Conservation (phyloP, 192 early-diverging fungal genomes). For the Piromyces finnis region DNA sequence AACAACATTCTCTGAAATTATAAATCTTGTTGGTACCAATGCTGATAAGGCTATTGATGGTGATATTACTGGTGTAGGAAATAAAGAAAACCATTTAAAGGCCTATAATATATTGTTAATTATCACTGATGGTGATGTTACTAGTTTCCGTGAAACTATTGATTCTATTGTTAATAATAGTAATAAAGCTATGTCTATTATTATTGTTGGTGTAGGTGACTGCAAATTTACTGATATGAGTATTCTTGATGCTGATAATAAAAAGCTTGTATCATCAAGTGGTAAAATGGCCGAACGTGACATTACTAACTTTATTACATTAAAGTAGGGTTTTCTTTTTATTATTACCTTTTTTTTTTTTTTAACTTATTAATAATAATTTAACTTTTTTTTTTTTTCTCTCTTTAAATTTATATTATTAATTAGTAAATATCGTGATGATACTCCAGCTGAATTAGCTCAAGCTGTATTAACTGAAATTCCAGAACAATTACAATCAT, state of each 20-base stretch:
- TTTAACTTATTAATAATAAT: neutral
- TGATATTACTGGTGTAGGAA: neutral
- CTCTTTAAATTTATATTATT: too few species aligned
- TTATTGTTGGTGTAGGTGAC: constrained; percentile 34
- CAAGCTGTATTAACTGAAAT: neutral
- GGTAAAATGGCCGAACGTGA: constrained; percentile 16
- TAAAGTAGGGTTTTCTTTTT: constrained; percentile 6
- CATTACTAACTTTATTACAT: constrained; percentile 35
- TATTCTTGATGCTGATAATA: constrained; percentile 23
- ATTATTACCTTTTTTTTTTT: neutral
- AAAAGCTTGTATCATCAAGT: neutral
- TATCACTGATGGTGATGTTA: constrained; percentile 2
- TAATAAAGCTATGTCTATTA: constrained; percentile 19
- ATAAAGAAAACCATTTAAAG: neutral
- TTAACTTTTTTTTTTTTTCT: neutral
- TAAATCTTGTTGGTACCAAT: neutral
- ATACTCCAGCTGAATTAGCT: neutral
- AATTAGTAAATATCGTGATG: neutral
- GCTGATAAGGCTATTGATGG: neutral
- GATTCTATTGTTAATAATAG: constrained; percentile 19
- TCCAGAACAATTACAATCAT: neutral
- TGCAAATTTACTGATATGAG: constrained; percentile 27
- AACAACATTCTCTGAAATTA: constrained; percentile 24
- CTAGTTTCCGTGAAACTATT: constrained; percentile 14
- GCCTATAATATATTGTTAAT: neutral